Evolutionary conservation across 768 basidiomycete species (phyloP), one percentile per base, ranked within the genome.

Genomic region (Pleurotus platypus): DNA sequence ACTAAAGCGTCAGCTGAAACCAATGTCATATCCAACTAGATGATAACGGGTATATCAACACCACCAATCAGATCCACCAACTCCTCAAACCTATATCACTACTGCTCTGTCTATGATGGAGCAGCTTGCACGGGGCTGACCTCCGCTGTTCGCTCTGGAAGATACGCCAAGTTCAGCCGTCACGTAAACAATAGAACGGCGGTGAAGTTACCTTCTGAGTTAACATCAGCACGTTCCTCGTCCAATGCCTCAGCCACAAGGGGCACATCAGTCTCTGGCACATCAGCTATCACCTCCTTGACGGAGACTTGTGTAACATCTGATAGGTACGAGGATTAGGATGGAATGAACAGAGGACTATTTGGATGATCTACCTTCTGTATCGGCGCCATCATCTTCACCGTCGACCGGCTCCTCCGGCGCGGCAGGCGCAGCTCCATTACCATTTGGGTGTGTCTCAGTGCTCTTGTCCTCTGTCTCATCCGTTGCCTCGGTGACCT

Each of bases 401-500:
- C 22, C 37, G 18, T 40, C 35, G n/a, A 24, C 16, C 51, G 39
- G 51, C 39, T 54, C 51, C 39, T 22, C 27, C 39, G 39, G 51
- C 6, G 9, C 24, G 13, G 51, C n/a, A 22, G 51, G 51, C 37
- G 51, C 38, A 0, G 38, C 24, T 18, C 39, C 39, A 42, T 54
- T 42, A 20, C 51, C 51, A 26, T 54, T 54, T 16, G 51, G 39
- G 51, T 40, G 45, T 55, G 58, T 37, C 45, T 55, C 58, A 46
- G 26, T 20, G 11, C 18, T 20, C 49, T 45, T 46, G 35, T 45
- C 51, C 43, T 24, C 26, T 43, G n/a, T 39, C 37, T 49, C 49
- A 24, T 35, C 56, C 20, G 9, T 11, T 35, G 30, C 30, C 30
- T 35, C 30, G 9, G 2, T 35, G 49, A 26, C 57, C 11, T 22